Percentiles rank a stretch among this genome's conserved stretches.
Evolutionary conservation across 495 filamentous ascomycete genomes (phyloP).

Genomic region (Tuber calosporum): DNA sequence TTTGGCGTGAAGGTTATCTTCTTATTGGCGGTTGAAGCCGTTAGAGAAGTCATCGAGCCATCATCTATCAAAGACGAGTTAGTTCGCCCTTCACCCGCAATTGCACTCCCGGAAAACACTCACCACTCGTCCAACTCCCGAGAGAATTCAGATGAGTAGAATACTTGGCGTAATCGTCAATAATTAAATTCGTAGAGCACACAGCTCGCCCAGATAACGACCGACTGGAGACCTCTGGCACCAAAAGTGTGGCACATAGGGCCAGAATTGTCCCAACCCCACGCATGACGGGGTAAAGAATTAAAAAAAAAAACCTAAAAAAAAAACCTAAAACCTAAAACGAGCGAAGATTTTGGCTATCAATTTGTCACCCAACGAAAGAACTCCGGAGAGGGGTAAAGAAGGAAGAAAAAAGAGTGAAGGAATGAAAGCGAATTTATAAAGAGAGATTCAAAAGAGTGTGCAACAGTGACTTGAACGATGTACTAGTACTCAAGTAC

Average conservation of each 20-base stretch:
- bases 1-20: constrained; percentile 51
- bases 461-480: background rate
- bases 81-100: constrained; percentile 19
- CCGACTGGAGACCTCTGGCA: constrained; percentile 23
- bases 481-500: background rate
- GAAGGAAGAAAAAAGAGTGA: background rate
- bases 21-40: constrained; percentile 45
- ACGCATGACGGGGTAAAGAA: constrained; percentile 24
- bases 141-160: constrained; percentile 49
- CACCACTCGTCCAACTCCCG: constrained; percentile 49
- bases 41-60: constrained; percentile 50
- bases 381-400: constrained; percentile 1
- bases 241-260: constrained; percentile 22
- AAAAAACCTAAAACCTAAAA: background rate
- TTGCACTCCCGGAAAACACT: constrained; percentile 33
- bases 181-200: constrained; percentile 49
- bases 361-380: background rate
- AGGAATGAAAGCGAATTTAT: background rate
- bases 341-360: background rate
- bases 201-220: constrained; percentile 17
- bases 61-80: constrained; percentile 46
- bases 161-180: constrained; percentile 55
- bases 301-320: background rate
- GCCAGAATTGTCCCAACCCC: constrained; percentile 26
- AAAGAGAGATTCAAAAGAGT: background rate